Evolutionary conservation across 176 grass and related monocot genomes (phyloP).

Genomic region (Oryza punctata): DNA sequence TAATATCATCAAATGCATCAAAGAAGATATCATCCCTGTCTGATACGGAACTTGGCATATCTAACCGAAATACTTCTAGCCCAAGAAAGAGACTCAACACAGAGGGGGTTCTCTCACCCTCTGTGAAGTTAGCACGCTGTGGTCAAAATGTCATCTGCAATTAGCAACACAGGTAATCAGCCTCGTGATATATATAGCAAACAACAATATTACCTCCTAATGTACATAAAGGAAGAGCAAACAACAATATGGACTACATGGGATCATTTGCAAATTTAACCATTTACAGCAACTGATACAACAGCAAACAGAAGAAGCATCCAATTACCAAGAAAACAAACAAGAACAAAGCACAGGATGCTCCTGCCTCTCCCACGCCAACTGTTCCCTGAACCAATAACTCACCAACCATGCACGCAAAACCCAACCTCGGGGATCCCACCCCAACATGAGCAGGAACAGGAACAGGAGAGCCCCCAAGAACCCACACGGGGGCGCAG

Average conservation of each 20-base stretch:
- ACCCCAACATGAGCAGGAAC: conserved; percentile 9
- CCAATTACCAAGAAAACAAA: neutral
- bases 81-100: neutral
- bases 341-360: neutral
- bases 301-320: neutral
- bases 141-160: conserved; percentile 39
- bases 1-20: conserved; percentile 65
- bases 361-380: neutral
- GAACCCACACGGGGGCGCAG: conserved; percentile 27
- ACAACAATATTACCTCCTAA: neutral
- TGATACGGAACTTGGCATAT: conserved; percentile 58
- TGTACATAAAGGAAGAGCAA: neutral
- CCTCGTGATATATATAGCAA: conserved; percentile 9
- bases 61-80: conserved; percentile 4
- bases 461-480: conserved; percentile 2
- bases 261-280: conserved; percentile 14
- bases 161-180: conserved; percentile 3
- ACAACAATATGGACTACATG: neutral
- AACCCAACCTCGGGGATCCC: conserved; percentile 9
- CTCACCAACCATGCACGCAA: conserved; percentile 12
- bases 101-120: neutral
- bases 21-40: conserved; percentile 72
- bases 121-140: neutral
- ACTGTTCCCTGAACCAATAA: conserved; percentile 10
- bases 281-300: conserved; percentile 3